A percentile compares a stretch with the other conserved stretches of the same genome.
Conservation (phyloP, 176 grass and related monocot species). For the Tillandsia fasciculata region DNA sequence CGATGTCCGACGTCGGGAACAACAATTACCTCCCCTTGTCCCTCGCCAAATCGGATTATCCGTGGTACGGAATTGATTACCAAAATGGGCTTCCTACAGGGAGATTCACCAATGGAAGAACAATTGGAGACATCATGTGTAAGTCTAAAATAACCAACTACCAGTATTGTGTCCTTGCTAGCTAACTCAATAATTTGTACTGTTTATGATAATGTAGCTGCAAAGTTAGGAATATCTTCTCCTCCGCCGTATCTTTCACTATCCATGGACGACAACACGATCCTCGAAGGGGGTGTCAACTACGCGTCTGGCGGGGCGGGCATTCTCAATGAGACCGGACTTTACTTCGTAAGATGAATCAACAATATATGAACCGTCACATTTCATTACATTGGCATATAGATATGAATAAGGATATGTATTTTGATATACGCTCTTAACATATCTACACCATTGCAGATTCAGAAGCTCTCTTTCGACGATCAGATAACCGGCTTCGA, state of each 20-base stretch:
- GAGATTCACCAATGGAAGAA: conserved; percentile 86
- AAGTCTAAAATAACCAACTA: conserved; percentile 5
- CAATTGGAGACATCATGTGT: conserved; percentile 94
- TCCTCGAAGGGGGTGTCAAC: conserved; percentile 57
- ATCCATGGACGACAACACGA: conserved; percentile 58
- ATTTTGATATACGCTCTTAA: background rate
- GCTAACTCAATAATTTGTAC: background rate
- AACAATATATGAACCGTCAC: background rate
- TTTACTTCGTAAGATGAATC: conserved; percentile 70
- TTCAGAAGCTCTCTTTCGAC: conserved; percentile 91
- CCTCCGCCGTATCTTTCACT: conserved; percentile 67
- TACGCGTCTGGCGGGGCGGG: conserved; percentile 86
- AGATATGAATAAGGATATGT: background rate
- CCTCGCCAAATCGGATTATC: conserved; percentile 79
- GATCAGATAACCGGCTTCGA: conserved; percentile 69
- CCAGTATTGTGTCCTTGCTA: background rate
- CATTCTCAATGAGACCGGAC: conserved; percentile 87
- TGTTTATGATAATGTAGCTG: conserved; percentile 35
- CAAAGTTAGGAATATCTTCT: conserved; percentile 57
- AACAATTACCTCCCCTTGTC: conserved; percentile 79
- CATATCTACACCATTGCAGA: conserved; percentile 23
- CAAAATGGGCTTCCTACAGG: conserved; percentile 45
- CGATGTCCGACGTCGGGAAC: conserved; percentile 91
- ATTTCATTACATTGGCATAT: background rate
- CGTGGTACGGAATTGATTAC: conserved; percentile 92